Evolutionary conservation across 345 rosid species (phyloP), one percentile per base, ranked within the genome.

Genomic region (Dimocarpus longan): DNA sequence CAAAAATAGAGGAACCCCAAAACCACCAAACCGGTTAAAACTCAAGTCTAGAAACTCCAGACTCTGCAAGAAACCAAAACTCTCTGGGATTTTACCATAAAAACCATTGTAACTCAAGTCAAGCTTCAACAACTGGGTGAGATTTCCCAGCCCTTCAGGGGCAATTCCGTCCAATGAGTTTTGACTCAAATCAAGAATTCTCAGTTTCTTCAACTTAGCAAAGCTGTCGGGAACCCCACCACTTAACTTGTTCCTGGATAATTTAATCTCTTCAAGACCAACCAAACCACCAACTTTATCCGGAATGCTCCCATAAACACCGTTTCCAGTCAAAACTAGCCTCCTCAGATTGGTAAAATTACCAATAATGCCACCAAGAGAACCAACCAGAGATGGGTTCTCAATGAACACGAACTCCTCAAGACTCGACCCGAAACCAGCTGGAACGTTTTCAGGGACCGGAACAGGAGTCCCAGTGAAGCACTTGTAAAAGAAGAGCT

Each of bases 401-500:
- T 85, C 89, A 15, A 90, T 82, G 40, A 92, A 86, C 46, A 90
- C 93, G 1, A 90, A 72, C 79, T 92, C 94, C 85, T 87, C 93
- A 8, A 90, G 86, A 63, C 59, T 80, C 5, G 70, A 81, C 1
- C 85, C 88, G 70, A 89, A 88, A 69, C 68, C 60, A 3, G 74
- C 71, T 4, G 93, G 82, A 73, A 86, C 16, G 0, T 46, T n/a
- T 7, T 71, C 79, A 16, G 90, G 87, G 26, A 86, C 48, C 37
- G 82, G 26, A 43, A 82, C 92, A 2, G 24, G 82, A 7, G 57
- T 63, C 54, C 52, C 84, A 63, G 88, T 84, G 88, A 88, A 92
- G 67, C 97, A 92, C 52, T 84, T 85, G 83, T 92, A 90, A 85
- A 91, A 85, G 77, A 89, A 90, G 67, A 92, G 86, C 79, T 88